Percentiles rank a stretch among this genome's conserved stretches.
Evolutionary conservation across 306 rosid species (phyloP).

Genomic region (Carpinus fangiana): DNA sequence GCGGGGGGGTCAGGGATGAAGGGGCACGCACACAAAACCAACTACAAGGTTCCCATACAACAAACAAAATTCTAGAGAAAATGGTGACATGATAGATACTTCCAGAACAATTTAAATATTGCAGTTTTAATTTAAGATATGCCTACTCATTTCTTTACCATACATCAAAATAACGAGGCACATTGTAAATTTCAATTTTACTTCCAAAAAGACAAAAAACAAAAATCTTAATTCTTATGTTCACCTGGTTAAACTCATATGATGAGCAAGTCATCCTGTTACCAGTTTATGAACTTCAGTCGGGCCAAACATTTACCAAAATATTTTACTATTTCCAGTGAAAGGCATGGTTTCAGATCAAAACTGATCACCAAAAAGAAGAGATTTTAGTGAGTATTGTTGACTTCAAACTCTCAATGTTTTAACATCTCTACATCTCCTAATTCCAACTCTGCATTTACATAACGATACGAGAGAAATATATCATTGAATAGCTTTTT

Average conservation of each 20-base stretch:
- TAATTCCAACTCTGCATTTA: background rate
- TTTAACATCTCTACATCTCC: background rate
- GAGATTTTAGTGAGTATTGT: background rate
- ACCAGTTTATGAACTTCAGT: background rate
- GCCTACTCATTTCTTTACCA: background rate
- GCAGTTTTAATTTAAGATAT: background rate
- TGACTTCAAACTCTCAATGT: background rate
- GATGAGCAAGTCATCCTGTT: background rate
- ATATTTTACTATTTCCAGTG: background rate
- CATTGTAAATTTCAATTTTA: background rate
- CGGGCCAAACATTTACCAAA: background rate
- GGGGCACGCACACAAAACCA: background rate
- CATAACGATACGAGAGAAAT: background rate
- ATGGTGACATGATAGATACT: background rate
- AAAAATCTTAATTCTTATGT: background rate
- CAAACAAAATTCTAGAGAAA: background rate
- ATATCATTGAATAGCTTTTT: background rate
- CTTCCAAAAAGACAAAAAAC: background rate
- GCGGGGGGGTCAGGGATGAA: too few relatives aligned
- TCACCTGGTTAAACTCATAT: background rate
- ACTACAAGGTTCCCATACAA: background rate
- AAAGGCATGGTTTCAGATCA: background rate
- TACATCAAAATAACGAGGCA: background rate
- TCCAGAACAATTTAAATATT: background rate
- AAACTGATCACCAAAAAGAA: background rate